Conservation (phyloP, 805 yeast species). For the Candida sithepensis region DNA sequence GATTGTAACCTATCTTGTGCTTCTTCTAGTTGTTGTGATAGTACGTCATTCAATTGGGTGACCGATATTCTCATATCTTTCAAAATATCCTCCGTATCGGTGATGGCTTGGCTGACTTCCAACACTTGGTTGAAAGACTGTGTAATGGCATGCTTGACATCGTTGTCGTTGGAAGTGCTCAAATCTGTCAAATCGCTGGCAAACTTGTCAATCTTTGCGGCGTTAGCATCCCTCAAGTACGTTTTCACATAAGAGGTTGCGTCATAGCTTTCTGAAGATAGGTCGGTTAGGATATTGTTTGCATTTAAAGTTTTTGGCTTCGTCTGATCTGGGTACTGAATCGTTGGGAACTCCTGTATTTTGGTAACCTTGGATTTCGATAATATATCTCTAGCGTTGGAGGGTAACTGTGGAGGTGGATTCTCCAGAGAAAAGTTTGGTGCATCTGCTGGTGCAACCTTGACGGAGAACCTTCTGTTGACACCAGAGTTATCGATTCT, state of each 20-base stretch:
- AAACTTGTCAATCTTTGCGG: constrained; percentile 68
- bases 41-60: constrained; percentile 54
- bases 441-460: constrained; percentile 15
- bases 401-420: constrained; percentile 12
- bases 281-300: constrained; percentile 31
- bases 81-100: constrained; percentile 61
- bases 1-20: constrained; percentile 17
- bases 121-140: constrained; percentile 61
- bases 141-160: constrained; percentile 55
- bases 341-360: neutral
- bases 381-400: constrained; percentile 1
- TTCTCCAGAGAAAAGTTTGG: constrained; percentile 1
- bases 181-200: constrained; percentile 50
- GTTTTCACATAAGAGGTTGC: constrained; percentile 45
- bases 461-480: constrained; percentile 24
- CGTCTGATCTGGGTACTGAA: neutral
- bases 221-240: constrained; percentile 61
- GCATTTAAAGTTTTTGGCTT: constrained; percentile 6
- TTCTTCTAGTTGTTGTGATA: constrained; percentile 39
- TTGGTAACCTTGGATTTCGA: neutral
- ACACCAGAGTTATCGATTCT: constrained; percentile 18
- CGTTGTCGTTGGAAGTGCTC: constrained; percentile 47
- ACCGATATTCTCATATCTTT: constrained; percentile 58
- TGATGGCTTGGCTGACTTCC: constrained; percentile 56
- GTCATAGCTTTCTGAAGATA: constrained; percentile 41